Evolutionary conservation across 2,329 filamentous ascomycete genomes (phyloP), one percentile per base, ranked within the genome.

Genomic region (Fusarium brachygibbosum): DNA sequence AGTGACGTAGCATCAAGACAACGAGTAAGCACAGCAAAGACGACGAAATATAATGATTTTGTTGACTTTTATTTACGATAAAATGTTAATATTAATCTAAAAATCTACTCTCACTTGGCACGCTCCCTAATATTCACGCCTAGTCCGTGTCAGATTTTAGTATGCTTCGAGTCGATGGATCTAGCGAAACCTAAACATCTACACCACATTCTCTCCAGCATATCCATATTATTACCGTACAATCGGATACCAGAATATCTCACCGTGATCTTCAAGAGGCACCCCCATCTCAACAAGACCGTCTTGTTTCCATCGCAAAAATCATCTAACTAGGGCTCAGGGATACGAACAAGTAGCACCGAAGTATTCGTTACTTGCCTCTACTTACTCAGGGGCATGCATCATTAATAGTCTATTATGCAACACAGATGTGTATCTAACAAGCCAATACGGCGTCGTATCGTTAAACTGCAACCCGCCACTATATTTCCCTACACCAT

Each of bases 401-500:
- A 38, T 60, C 53, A 49, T 65, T 60, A 35, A 37, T 19, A 41
- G 31, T 32, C n/a, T 59, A 46, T 41, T 37, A 58, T 59, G 48
- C 28, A 64, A 46, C 45, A 42, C 62, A 46, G 52, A 59, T 65
- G 62, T 65, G 62, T 65, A 60, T 53, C 53, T 53, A 53, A 34
- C 60, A 60, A 35, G 56, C 62, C 56, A 56, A 41, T 13, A 40
- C 23, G 37, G 49, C 53, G 60, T 65, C 38, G 19, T 53, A 29
- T 49, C 45, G 45, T 48, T n/a, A 64, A 67, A 52, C 51, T 38
- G 29, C n/a, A 54, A 28, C 35, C 46, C 42, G 14, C 49, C 42
- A 64, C 60, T 63, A 89, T 64, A 94, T 90, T 82, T 93, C 91
- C 76, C 84, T 86, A 82, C 93, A 96, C 93, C 93, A 96, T 75